Percentiles rank a stretch among this genome's conserved stretches.
Evolutionary conservation across 495 filamentous ascomycete genomes (phyloP).

Genomic region (Talaromyces proteolyticus): DNA sequence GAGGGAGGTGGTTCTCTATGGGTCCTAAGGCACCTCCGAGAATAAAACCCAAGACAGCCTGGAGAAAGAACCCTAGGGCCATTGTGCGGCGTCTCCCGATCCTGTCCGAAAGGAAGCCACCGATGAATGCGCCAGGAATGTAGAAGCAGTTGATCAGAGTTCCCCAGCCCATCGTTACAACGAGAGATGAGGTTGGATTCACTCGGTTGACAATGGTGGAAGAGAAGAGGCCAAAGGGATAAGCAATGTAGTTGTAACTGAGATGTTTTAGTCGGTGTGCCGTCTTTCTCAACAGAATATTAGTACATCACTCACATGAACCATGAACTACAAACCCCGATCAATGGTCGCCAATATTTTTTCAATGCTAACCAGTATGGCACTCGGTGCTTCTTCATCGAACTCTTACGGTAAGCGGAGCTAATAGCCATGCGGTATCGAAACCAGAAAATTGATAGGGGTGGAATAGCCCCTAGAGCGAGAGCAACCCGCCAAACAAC

Average conservation of each 20-base stretch:
- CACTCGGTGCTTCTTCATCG: constrained; percentile 33
- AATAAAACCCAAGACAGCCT: constrained; percentile 65
- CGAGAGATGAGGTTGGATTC: constrained; percentile 37
- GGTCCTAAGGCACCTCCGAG: constrained; percentile 58
- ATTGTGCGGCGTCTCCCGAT: constrained; percentile 65
- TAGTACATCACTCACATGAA: too few relatives aligned
- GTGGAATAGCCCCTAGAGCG: too few relatives aligned
- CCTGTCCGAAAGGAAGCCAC: constrained; percentile 59
- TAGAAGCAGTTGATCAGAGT: constrained; percentile 75
- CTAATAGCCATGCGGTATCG: constrained; percentile 35
- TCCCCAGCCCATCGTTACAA: constrained; percentile 73
- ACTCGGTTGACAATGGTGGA: constrained; percentile 36
- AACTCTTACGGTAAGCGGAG: constrained; percentile 67
- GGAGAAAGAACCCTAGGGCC: constrained; percentile 50
- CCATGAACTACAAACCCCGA: constrained; percentile 28
- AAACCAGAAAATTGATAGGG: constrained; percentile 33
- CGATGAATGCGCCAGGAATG: constrained; percentile 68
- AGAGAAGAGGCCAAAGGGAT: constrained; percentile 31
- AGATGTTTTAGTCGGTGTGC: too few relatives aligned
- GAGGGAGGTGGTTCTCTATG: constrained; percentile 54
- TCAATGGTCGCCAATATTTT: constrained; percentile 30
- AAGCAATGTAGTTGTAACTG: constrained; percentile 38
- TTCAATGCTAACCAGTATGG: constrained; percentile 25
- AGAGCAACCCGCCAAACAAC: too few relatives aligned
- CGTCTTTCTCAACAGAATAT: too few relatives aligned